phyloP scores from a whole-genome alignment of 345 rosid species.

The Ailanthus altissimus region DNA sequence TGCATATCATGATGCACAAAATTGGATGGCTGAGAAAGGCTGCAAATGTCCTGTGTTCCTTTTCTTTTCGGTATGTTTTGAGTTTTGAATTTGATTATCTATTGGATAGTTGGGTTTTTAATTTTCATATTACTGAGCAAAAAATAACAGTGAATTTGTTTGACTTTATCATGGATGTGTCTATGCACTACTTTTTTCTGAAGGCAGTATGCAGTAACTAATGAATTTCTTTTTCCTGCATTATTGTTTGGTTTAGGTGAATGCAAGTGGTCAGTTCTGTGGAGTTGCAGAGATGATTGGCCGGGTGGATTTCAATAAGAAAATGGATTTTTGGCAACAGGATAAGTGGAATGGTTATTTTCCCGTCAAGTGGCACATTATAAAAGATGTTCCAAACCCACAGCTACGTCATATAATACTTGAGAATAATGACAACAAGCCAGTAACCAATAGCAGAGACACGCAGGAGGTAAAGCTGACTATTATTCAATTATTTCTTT shows the following conservation, averaged over 20 bases:
- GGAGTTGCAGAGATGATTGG: constrained; percentile 77
- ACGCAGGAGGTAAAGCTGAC: constrained; percentile 60
- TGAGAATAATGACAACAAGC: constrained; percentile 70
- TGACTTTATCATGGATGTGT: background rate
- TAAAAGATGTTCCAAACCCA: constrained; percentile 68
- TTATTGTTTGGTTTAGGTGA: constrained; percentile 46
- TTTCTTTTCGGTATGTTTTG: constrained; percentile 56
- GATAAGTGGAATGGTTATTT: constrained; percentile 76
- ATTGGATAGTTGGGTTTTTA: background rate
- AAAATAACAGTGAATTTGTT: background rate
- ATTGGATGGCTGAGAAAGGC: constrained; percentile 38
- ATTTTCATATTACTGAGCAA: background rate
- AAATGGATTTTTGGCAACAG: constrained; percentile 81
- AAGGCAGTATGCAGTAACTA: background rate
- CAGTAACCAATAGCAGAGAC: constrained; percentile 76
- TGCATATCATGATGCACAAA: constrained; percentile 54
- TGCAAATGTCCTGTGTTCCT: constrained; percentile 59
- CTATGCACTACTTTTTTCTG: background rate
- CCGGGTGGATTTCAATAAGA: constrained; percentile 53
- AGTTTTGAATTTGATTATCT: background rate
- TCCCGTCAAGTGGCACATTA: constrained; percentile 68
- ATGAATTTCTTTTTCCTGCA: background rate
- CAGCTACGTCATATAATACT: constrained; percentile 59
- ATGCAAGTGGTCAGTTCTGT: constrained; percentile 76
- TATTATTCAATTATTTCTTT: background rate